Evolutionary conservation across 1,284 basidiomycete genomes (phyloP).

Genomic region (Cutaneotrichosporon spelunceum): DNA sequence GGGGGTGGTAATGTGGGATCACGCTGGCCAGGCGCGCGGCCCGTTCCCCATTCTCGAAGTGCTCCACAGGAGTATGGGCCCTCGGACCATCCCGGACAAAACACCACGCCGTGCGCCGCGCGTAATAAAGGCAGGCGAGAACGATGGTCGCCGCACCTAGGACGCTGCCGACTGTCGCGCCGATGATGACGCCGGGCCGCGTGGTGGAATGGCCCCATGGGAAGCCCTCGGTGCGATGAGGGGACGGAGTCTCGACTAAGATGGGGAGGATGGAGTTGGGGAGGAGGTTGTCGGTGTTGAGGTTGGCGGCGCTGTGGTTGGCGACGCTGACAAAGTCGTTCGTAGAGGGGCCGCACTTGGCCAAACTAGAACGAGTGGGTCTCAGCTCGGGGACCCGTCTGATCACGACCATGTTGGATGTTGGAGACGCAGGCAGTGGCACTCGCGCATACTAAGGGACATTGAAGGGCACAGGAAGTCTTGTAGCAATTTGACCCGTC

Average conservation of each 20-base stretch:
- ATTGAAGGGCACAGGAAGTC: neutral
- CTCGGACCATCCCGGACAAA: neutral
- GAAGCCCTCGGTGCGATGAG: neutral
- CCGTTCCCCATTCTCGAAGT: neutral
- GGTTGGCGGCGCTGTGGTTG: neutral
- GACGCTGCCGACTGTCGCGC: conserved; percentile 4
- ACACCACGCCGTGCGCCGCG: conserved; percentile 5
- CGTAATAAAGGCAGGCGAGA: neutral
- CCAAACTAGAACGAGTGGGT: no score
- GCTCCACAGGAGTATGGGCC: neutral
- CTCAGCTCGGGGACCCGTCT: no score
- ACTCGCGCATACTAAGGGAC: no score
- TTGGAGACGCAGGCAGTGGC: neutral
- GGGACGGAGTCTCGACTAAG: neutral
- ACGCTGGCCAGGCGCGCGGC: neutral
- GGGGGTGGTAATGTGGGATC: neutral
- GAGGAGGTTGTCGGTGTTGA: neutral
- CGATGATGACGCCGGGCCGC: conserved; percentile 8
- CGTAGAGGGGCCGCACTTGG: no score
- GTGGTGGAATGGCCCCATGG: neutral
- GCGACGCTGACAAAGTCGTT: neutral
- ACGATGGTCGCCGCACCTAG: neutral
- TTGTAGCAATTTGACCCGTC: neutral
- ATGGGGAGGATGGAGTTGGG: neutral
- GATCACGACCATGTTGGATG: neutral